These are phyloP conservation scores for Globisporangium heterothallicum DNA, from an alignment of 352 stramenopile species.

Conservation along the genomic window DNA sequence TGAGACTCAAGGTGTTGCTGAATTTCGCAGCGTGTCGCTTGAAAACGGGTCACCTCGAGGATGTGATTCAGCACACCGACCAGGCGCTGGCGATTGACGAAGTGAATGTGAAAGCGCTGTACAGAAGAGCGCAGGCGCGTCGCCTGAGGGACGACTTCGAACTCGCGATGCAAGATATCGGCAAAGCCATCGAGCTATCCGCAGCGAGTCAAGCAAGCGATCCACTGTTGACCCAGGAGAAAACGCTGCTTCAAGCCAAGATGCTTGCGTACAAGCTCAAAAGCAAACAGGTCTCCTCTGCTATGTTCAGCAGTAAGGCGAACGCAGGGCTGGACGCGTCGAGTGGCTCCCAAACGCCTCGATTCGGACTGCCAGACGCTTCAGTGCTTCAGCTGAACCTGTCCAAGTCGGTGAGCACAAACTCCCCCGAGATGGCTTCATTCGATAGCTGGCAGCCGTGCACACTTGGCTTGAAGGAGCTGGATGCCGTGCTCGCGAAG, in stretches of 20 bases:
- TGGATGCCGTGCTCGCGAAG: conserved; percentile 28
- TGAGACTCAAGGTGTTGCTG: conserved; percentile 59
- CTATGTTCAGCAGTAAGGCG: conserved; percentile 55
- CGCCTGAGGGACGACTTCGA: conserved; percentile 70
- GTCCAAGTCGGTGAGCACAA: conserved; percentile 11
- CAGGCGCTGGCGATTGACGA: conserved; percentile 55
- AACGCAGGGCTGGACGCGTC: not conserved
- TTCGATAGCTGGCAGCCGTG: conserved; percentile 45
- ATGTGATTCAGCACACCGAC: conserved; percentile 57
- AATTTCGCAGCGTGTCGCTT: conserved; percentile 74
- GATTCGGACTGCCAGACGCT: conserved; percentile 12
- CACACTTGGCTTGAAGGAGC: conserved; percentile 28
- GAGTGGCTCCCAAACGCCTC: conserved; percentile 1
- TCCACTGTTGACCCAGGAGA: conserved; percentile 46
- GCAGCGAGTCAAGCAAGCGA: conserved; percentile 16
- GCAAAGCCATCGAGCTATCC: conserved; percentile 22
- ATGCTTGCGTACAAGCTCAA: conserved; percentile 66
- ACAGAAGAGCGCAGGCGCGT: conserved; percentile 57
- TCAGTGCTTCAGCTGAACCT: conserved; percentile 27
- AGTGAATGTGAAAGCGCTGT: conserved; percentile 59
- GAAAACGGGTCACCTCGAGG: conserved; percentile 68
- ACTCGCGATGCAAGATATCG: conserved; percentile 42
- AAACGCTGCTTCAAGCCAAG: conserved; percentile 53
- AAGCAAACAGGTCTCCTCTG: conserved; percentile 56
- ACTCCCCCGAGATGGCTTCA: conserved; percentile 10